Percentiles rank a stretch among this genome's conserved stretches.
Conservation (phyloP, 441 rosid species). For the Daphne laureola region DNA sequence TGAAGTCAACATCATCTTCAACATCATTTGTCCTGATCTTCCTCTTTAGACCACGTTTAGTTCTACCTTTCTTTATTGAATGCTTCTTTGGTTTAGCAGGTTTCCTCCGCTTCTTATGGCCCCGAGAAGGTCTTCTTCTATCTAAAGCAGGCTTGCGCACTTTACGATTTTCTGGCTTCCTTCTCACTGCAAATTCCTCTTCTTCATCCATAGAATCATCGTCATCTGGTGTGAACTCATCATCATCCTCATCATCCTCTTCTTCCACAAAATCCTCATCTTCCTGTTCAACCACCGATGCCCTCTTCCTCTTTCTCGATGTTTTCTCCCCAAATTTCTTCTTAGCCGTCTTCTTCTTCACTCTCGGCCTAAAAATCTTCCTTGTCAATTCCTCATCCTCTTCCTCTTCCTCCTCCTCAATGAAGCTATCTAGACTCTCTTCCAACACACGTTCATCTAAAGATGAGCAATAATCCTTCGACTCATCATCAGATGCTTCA, state of each 20-base stretch:
- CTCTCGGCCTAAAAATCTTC: slow-evolving; percentile 28
- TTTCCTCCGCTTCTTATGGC: slow-evolving; percentile 38
- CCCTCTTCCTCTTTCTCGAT: slow-evolving; percentile 45
- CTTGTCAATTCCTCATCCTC: slow-evolving; percentile 26
- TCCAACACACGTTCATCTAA: slow-evolving; percentile 52
- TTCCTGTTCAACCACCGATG: slow-evolving; percentile 37
- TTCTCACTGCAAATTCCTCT: slow-evolving; percentile 37
- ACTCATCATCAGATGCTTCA: slow-evolving; percentile 52
- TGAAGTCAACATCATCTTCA: slow-evolving; percentile 42
- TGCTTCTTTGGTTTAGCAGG: slow-evolving; percentile 31
- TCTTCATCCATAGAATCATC: slow-evolving; percentile 72
- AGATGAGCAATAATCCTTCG: slow-evolving; percentile 43
- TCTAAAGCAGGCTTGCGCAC: slow-evolving; percentile 23
- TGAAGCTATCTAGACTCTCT: slow-evolving; percentile 34
- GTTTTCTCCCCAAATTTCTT: slow-evolving; percentile 31
- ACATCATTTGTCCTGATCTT: slow-evolving; percentile 36
- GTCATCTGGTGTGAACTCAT: slow-evolving; percentile 61
- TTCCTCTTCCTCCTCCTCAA: slow-evolving; percentile 28
- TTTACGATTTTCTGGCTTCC: slow-evolving; percentile 27
- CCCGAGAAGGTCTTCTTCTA: slow-evolving; percentile 26
- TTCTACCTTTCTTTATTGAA: slow-evolving; percentile 34
- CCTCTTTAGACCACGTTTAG: slow-evolving; percentile 34
- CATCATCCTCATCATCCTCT: slow-evolving; percentile 43
- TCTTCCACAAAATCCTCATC: slow-evolving; percentile 34
- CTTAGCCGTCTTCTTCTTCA: slow-evolving; percentile 21